Conservation (phyloP, 1,139 yeast species). For the Wickerhamomyces sp. region DNA sequence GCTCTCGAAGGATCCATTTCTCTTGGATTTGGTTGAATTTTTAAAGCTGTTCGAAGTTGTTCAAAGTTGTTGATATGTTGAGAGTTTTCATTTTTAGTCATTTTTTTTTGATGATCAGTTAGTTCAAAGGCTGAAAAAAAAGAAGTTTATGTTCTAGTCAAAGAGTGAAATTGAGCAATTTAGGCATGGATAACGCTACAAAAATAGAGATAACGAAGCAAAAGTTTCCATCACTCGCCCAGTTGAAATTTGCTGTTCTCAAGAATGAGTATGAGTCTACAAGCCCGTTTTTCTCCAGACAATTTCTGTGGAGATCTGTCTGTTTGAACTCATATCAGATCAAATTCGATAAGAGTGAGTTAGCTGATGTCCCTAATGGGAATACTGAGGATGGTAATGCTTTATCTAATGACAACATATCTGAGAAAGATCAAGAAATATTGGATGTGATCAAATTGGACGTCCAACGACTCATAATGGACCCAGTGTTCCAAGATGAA, state of each 20-base stretch:
- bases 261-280: slow-evolving; percentile 18
- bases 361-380: slow-evolving; percentile 9
- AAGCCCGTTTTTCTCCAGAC: slow-evolving; percentile 15
- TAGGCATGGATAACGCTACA: slow-evolving; percentile 8
- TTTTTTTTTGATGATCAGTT: too few species aligned
- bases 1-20: slow-evolving; percentile 80
- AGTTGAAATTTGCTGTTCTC: slow-evolving; percentile 19
- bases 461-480: slow-evolving; percentile 58
- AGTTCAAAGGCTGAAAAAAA: too few species aligned
- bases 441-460: slow-evolving; percentile 56
- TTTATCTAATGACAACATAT: neutral
- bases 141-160: neutral
- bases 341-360: slow-evolving; percentile 15
- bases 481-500: slow-evolving; percentile 40
- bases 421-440: slow-evolving; percentile 20
- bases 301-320: slow-evolving; percentile 21
- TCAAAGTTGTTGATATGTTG: too few species aligned
- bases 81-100: too few species aligned
- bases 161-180: neutral
- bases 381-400: neutral
- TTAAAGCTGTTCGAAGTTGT: too few species aligned
- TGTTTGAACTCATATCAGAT: slow-evolving; percentile 18
- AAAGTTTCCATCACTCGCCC: slow-evolving; percentile 15
- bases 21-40: too few species aligned
- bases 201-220: slow-evolving; percentile 13